Evolutionary conservation across 768 basidiomycete species (phyloP).

Genomic region (Rhodotorula kratochvilovae): DNA sequence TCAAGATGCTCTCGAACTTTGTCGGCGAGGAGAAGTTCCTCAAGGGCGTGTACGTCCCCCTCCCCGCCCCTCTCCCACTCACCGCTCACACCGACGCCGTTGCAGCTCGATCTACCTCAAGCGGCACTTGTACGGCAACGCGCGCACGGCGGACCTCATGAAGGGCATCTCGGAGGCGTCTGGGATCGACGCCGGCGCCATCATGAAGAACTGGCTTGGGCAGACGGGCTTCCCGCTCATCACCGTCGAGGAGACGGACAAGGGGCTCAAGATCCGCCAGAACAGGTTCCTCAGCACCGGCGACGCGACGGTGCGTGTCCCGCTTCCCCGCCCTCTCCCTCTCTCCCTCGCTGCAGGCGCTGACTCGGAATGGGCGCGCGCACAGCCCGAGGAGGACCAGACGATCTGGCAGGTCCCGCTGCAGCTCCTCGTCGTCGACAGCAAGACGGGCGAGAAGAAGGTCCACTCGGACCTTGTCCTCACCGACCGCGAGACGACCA

Average conservation of each 20-base stretch:
- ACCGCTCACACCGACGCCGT: neutral
- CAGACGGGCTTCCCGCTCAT: constrained; percentile 86
- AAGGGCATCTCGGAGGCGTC: constrained; percentile 72
- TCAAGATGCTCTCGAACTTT: constrained; percentile 84
- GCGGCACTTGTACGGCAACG: constrained; percentile 76
- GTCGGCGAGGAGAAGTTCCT: constrained; percentile 81
- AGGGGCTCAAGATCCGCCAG: constrained; percentile 73
- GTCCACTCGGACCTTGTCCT: constrained; percentile 66
- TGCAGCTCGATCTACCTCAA: constrained; percentile 74
- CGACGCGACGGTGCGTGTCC: constrained; percentile 32
- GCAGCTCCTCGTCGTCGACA: constrained; percentile 59
- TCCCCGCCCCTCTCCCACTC: neutral
- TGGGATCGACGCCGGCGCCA: constrained; percentile 63
- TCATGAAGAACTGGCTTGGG: constrained; percentile 90
- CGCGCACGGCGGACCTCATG: constrained; percentile 81
- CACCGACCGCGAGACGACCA: constrained; percentile 61
- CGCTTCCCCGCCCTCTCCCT: neutral
- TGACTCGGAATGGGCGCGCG: neutral
- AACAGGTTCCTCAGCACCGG: constrained; percentile 80
- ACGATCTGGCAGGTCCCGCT: constrained; percentile 88
- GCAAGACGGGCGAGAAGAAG: constrained; percentile 56
- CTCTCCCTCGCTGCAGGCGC: neutral
- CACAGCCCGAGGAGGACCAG: constrained; percentile 69
- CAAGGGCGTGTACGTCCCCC: constrained; percentile 35
- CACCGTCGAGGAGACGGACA: constrained; percentile 69